Conservation (phyloP, 345 rosid species). For the Brassica nigra region DNA sequence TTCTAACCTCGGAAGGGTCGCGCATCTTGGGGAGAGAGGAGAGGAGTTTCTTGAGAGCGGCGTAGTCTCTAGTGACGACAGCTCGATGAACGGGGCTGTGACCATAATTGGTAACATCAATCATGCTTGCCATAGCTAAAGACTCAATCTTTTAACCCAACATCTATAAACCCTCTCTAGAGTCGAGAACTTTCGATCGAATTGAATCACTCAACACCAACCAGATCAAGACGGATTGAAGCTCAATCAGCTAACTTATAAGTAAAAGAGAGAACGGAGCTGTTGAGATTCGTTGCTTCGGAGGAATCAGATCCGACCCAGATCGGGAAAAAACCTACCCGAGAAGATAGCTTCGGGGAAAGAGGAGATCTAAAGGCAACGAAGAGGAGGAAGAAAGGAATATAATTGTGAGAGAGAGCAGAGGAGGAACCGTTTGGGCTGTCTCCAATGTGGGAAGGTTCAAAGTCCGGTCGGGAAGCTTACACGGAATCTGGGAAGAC, state of each 20-base stretch:
- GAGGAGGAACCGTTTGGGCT: conserved; percentile 35
- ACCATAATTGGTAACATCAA: conserved; percentile 80
- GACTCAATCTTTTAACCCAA: not conserved
- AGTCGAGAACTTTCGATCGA: not conserved
- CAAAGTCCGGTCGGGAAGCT: conserved; percentile 46
- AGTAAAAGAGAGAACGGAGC: conserved; percentile 1
- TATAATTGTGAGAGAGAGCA: conserved; percentile 5
- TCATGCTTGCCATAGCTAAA: conserved; percentile 61
- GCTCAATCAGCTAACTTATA: conserved; percentile 4
- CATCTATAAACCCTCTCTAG: not conserved
- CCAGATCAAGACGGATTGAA: conserved; percentile 33
- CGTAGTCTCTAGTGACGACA: conserved; percentile 64
- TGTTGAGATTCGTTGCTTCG: conserved; percentile 42
- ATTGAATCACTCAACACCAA: not conserved
- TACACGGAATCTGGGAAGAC: conserved; percentile 35
- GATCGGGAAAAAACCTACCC: conserved; percentile 38
- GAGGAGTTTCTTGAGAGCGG: conserved; percentile 67
- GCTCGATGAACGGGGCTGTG: conserved; percentile 93
- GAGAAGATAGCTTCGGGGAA: conserved; percentile 14
- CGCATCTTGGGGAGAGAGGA: conserved; percentile 71
- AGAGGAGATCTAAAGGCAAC: conserved; percentile 5
- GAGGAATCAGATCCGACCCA: conserved; percentile 46
- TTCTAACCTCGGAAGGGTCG: conserved; percentile 68
- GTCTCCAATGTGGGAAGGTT: conserved; percentile 34
- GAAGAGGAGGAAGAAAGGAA: conserved; percentile 25